Base-by-base conservation (phyloP, 2,329 filamentous ascomycete species). In the Paraphaeosphaeria minitans region DNA sequence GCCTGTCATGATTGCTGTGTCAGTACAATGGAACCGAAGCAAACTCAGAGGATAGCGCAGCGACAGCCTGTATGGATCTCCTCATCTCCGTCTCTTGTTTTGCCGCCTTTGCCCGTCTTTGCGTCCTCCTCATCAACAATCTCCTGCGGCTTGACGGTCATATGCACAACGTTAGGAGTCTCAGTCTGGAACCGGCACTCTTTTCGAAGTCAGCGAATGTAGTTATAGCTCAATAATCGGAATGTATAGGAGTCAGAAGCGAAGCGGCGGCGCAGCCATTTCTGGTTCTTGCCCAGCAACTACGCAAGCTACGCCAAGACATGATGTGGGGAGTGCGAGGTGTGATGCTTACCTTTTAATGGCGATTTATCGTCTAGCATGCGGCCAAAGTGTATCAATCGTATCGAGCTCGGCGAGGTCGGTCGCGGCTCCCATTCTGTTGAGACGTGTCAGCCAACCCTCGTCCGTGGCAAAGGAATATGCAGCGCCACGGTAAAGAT, bases 321-420 rank as follows among this genome's bases (percentile, higher is more conserved):
- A 21, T 60, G 50, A 56, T 60, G 50, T 58, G 43, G 27, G 10
- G 35, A 39, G 3, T 21, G 49, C 58, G 48, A 41, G 16, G 21
- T 21, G 9, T 21, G 46, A 50, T 85, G 72, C 71, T 63, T 84
- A 97, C 93, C 93, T 80, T 88, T 93, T 62, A 98, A 78, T 64
- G 86, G 87, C 58, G 90, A 87, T 78, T 96, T 96, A 71, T 97
- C 94, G 68, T 96, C 93, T 66, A 97, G 80, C 75, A 97, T 81
- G 74, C 94, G 92, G 53, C 94, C 94, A 77, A 97, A 95, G 63
- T 92, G 91, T 71, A 98, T 97, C 69, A 98, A 79, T 52, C 94
- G 85, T 80, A 98, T 98, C 61, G 89, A 91, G 71, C 89, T 94
- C 12, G 94, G 93, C 72, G 91, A 95, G 27, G 90, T 87, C 1